Base-by-base conservation (phyloP, 2,329 filamentous ascomycete species). In the Exophiala xenobiotica region DNA sequence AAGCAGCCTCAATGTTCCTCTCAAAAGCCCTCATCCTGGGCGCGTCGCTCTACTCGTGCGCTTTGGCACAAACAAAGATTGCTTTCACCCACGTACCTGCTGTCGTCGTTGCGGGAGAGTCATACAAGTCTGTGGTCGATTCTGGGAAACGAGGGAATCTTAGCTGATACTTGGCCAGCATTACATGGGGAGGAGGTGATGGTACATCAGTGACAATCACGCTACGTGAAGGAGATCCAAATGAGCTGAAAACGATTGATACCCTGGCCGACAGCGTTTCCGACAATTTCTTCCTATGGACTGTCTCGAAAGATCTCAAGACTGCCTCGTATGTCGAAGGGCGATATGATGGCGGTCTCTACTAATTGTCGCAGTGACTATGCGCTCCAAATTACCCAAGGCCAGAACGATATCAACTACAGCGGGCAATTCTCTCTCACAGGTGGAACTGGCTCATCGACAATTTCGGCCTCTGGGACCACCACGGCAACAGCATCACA, bases 381-480 rank as follows among this genome's bases (percentile, higher is more conserved):
- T 63, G 80, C 82, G 48, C 74, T 85, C 51, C 68, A 82, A 65
- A 82, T 85, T 67, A 64, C 61, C 11, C 80, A 83, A 63, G 75
- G 71, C 52, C 68, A 63, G 33, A 54, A 67, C 40, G 57, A 70
- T 42, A 62, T 70, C 65, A 85, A 85, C 70, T 84, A 82, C 70
- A 78, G 74, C 39, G 77, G 74, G 38, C 73, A 73, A 23, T 72
- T 84, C 64, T 61, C 64, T 24, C 64, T 80, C 39, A 65, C 68
- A 27, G 73, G 73, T 33, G 68, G 66, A 31, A 59, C 55, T 38
- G 54, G 50, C 46, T 46, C 53, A 11, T 46, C 57, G 3, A 49
- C 58, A 23, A 58, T 50, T 16, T 55, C 54, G 14, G 44, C 31
- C 45, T 54, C 55, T 19, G 42, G 54, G 6, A 49, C 58, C 19